Evolutionary conservation across 1,284 basidiomycete species (phyloP).

Genomic region (Lentinula novae-zelandiae): DNA sequence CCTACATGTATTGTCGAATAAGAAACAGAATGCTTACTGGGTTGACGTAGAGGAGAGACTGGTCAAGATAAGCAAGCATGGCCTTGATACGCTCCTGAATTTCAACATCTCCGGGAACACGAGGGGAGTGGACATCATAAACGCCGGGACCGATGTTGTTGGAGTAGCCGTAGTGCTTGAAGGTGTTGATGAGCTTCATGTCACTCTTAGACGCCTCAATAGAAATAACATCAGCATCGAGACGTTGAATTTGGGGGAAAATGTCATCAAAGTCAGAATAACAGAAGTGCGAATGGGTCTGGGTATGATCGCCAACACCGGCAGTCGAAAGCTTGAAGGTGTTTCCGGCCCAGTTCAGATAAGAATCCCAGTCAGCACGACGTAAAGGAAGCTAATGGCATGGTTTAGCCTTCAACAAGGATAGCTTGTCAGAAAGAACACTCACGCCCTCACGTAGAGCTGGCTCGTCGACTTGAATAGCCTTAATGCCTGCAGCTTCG

Average conservation of each 20-base stretch:
- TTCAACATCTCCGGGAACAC: constrained; percentile 92
- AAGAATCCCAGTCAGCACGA: constrained; percentile 90
- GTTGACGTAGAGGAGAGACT: constrained; percentile 87
- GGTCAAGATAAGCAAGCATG: constrained; percentile 80
- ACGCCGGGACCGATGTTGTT: constrained; percentile 99
- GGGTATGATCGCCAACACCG: constrained; percentile 87
- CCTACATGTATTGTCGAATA: neutral
- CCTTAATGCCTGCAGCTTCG: constrained; percentile 95
- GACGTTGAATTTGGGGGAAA: constrained; percentile 95
- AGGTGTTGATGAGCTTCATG: constrained; percentile 95
- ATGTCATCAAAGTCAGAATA: constrained; percentile 97
- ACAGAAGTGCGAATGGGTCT: constrained; percentile 98
- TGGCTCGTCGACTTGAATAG: constrained; percentile 99
- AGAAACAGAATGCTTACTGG: constrained; percentile 37
- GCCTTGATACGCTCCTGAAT: constrained; percentile 90
- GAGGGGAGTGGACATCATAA: constrained; percentile 99
- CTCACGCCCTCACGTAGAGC: constrained; percentile 97
- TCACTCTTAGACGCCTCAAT: constrained; percentile 98
- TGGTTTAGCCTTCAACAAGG: constrained; percentile 8
- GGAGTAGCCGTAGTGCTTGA: constrained; percentile 94
- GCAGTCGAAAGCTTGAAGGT: constrained; percentile 96
- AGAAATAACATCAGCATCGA: constrained; percentile 99
- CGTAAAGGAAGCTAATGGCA: constrained; percentile 77
- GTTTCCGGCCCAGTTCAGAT: constrained; percentile 96
- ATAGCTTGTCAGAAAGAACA: constrained; percentile 14